Base-by-base conservation (phyloP, 208 protist genomes). In the Trypanosoma vivax region DNA sequence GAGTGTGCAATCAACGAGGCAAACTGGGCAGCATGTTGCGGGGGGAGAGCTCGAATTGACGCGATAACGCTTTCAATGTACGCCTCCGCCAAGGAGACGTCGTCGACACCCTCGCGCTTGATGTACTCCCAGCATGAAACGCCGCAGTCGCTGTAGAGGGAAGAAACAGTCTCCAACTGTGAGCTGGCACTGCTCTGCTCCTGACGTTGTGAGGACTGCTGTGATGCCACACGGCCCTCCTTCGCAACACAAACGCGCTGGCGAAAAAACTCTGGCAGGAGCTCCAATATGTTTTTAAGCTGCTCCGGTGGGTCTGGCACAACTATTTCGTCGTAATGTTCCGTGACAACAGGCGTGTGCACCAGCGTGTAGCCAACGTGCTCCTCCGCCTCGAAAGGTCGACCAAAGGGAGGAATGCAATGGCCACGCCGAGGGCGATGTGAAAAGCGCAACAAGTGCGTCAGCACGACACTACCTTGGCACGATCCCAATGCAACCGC, bases 271-370 rank as follows among this genome's bases (percentile, higher is more conserved):
- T 42, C 18, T 19, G 53, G 45, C 1, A 67, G 29, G 10, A 50
- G 40, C 7, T 10, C 43, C 1, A 38, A n/a, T 18, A 55, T 33
- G 38, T 60, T 35, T 18, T 39, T 11, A 30, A 66, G 11, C 11
- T 14, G 19, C 2, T 42, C 13, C 6, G 57, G 56, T 1, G 56
- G 41, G 30, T 63, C 61, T 6, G 83, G 83, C 13, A 92, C 70
- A 6, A 88, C 71, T 37, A 92, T 55, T 40, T 92, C 84, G 37
- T 92, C 84, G 50, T 92, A 92, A 21, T 75, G 62, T 70, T 92
- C 80, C 42, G 84, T 89, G 21, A 92, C 76, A 24, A 88, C 79
- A 1, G 84, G 84, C 29, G 74, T 68, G 0, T 69, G 55, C 33
- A 92, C 80, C 41, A 89, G 60, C 16, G 66, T 70, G 64, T 92